Evolutionary conservation across 2,329 filamentous ascomycete genomes (phyloP).

Genomic region (Talaromyces islandicus): DNA sequence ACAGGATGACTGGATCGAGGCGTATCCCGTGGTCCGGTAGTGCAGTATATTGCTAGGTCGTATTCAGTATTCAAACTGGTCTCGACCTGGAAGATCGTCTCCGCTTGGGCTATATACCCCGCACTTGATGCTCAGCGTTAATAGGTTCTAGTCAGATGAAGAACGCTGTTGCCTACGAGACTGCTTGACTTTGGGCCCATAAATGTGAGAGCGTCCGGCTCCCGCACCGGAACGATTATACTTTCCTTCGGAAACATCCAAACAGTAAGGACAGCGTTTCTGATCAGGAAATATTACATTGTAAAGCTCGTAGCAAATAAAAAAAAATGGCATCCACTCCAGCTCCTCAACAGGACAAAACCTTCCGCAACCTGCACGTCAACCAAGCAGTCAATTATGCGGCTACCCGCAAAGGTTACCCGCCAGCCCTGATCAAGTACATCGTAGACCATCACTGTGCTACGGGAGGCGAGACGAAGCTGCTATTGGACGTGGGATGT

Average conservation of each 20-base stretch:
- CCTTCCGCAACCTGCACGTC: not conserved
- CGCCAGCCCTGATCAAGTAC: not conserved
- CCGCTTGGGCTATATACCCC: too few relatives aligned
- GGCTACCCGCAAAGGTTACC: not conserved
- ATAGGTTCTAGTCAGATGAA: too few relatives aligned
- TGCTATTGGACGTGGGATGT: constrained; percentile 1
- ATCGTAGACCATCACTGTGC: not conserved
- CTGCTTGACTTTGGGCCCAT: too few relatives aligned
- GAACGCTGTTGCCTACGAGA: too few relatives aligned
- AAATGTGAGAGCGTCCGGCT: not conserved
- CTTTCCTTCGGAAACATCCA: not conserved
- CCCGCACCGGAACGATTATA: not conserved
- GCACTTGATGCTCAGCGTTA: too few relatives aligned
- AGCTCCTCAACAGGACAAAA: not conserved
- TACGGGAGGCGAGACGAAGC: not conserved
- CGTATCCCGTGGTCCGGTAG: too few relatives aligned
- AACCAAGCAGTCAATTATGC: not conserved
- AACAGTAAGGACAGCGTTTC: not conserved
- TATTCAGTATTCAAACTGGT: too few relatives aligned
- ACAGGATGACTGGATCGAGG: too few relatives aligned
- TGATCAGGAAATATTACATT: not conserved
- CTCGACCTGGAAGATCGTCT: too few relatives aligned
- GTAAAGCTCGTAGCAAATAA: not conserved
- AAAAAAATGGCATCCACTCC: not conserved
- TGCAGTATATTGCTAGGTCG: too few relatives aligned